Percentiles rank a stretch among this genome's conserved stretches.
Conservation (phyloP, 1,139 yeast species). For the Candida dubliniensis region DNA sequence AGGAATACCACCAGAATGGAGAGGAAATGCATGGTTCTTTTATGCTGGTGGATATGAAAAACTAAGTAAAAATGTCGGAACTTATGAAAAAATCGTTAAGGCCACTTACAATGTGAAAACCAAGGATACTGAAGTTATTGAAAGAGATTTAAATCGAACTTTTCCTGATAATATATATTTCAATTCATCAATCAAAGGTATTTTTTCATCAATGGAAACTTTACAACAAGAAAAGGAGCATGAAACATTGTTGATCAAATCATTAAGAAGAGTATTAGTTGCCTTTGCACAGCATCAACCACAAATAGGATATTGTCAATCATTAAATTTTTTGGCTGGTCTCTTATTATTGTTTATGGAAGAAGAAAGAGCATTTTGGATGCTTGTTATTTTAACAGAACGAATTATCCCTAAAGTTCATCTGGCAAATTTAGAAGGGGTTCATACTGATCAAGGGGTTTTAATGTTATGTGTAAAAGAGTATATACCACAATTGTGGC, state of each 20-base stretch:
- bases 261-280: conserved; percentile 75
- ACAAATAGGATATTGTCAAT: conserved; percentile 92
- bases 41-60: conserved; percentile 90
- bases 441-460: conserved; percentile 93
- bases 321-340: conserved; percentile 89
- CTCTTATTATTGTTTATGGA: conserved; percentile 75
- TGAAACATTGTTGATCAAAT: conserved; percentile 66
- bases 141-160: conserved; percentile 87
- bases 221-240: conserved; percentile 3
- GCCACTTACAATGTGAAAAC: conserved; percentile 53
- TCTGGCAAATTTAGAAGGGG: conserved; percentile 88
- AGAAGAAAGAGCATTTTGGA: conserved; percentile 93
- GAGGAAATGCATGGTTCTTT: conserved; percentile 96
- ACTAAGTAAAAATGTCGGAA: conserved; percentile 65
- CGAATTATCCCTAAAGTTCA: conserved; percentile 88
- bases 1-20: conserved; percentile 96
- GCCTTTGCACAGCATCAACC: conserved; percentile 89
- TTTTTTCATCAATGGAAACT: neutral
- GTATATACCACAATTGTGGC: conserved; percentile 82
- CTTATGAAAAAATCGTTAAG: conserved; percentile 65
- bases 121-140: conserved; percentile 87
- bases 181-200: conserved; percentile 22
- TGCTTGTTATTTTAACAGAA: conserved; percentile 88
- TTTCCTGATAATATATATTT: conserved; percentile 91
- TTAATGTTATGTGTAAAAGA: conserved; percentile 83